Conservation (phyloP, 2,329 filamentous ascomycete species). For the Ophiocordyceps sinensis region DNA sequence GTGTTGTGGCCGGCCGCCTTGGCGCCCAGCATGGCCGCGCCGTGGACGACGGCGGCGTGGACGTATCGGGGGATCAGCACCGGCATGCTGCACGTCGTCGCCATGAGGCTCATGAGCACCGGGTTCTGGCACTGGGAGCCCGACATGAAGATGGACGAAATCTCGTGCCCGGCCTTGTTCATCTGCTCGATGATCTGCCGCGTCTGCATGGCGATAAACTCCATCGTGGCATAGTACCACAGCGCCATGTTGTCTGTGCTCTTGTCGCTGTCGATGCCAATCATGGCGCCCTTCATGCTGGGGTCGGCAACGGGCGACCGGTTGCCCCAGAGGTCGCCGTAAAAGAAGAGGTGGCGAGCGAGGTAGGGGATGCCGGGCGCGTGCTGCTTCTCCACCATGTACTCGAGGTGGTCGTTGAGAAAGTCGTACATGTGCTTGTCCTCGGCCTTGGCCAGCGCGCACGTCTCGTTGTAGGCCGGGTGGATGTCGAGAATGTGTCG, state of each 20-base stretch:
- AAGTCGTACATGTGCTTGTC: constrained; percentile 91
- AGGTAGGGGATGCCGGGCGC: constrained; percentile 75
- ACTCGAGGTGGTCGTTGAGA: constrained; percentile 72
- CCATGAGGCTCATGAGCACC: constrained; percentile 80
- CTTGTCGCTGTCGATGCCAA: constrained; percentile 78
- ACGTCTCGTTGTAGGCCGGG: constrained; percentile 70
- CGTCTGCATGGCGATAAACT: constrained; percentile 96
- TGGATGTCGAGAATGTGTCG: constrained; percentile 94
- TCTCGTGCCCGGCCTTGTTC: constrained; percentile 78
- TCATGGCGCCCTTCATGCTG: constrained; percentile 79
- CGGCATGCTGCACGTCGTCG: constrained; percentile 80
- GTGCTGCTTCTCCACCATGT: constrained; percentile 52
- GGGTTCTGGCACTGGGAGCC: constrained; percentile 95
- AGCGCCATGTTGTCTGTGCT: constrained; percentile 75
- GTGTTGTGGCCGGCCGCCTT: constrained; percentile 82
- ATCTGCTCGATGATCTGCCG: constrained; percentile 89
- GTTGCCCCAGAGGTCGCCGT: constrained; percentile 95
- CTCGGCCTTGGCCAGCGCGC: constrained; percentile 65
- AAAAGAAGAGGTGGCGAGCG: constrained; percentile 93
- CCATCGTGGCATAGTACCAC: constrained; percentile 91
- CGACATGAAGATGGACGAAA: constrained; percentile 95
- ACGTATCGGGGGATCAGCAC: constrained; percentile 90
- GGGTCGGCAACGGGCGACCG: constrained; percentile 85
- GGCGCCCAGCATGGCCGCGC: constrained; percentile 94
- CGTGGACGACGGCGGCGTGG: constrained; percentile 89